Evolutionary conservation across 2,329 filamentous ascomycete genomes (phyloP).

Genomic region (Aspergillus intermedius): DNA sequence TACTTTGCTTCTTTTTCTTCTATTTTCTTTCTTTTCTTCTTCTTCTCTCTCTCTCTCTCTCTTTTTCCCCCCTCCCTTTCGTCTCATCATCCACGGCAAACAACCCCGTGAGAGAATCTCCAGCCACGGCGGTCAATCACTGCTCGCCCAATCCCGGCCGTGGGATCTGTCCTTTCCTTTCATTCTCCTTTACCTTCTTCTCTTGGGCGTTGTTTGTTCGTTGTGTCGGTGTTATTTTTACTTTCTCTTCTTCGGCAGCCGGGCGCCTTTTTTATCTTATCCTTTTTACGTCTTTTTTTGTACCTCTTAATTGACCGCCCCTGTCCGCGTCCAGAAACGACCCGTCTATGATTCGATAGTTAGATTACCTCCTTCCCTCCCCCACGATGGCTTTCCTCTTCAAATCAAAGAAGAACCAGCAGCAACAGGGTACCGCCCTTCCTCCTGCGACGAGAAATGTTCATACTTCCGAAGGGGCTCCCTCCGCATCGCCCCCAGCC

Average conservation of each 20-base stretch:
- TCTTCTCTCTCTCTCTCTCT: constrained; percentile 8
- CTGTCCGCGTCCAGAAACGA: constrained; percentile 21
- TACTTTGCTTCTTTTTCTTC: constrained; percentile 5
- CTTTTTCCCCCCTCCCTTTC: constrained; percentile 8
- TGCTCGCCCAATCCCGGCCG: background rate
- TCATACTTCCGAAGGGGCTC: constrained; percentile 49
- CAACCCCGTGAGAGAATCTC: background rate
- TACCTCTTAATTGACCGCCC: constrained; percentile 3
- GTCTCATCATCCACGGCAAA: constrained; percentile 6
- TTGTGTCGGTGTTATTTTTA: background rate
- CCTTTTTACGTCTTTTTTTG: constrained; percentile 5
- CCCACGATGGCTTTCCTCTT: constrained; percentile 70
- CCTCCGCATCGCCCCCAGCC: constrained; percentile 36
- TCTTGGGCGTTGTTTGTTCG: background rate
- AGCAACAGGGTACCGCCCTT: constrained; percentile 39
- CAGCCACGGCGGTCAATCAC: background rate
- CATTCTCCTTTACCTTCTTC: background rate
- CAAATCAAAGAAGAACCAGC: constrained; percentile 70
- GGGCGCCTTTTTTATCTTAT: constrained; percentile 10
- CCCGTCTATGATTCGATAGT: constrained; percentile 25
- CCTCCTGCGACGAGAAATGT: constrained; percentile 52
- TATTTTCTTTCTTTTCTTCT: constrained; percentile 6
- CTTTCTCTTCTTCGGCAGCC: constrained; percentile 2
- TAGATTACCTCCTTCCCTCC: background rate
- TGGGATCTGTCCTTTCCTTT: background rate